Base-by-base conservation (phyloP, 768 basidiomycete species). In the Rhodosporidiobolus odoratus region DNA sequence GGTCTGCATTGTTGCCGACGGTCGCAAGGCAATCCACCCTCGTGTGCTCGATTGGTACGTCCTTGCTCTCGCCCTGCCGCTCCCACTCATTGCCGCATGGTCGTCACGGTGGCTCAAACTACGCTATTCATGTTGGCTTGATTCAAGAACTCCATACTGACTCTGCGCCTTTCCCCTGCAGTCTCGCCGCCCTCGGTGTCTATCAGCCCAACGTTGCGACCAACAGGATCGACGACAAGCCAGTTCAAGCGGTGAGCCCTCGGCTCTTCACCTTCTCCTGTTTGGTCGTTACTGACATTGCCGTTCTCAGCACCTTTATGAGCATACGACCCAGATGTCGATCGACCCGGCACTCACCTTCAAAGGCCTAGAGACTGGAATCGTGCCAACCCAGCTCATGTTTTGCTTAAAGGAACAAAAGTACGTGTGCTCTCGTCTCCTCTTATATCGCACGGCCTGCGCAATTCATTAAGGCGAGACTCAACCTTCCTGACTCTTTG, bases 341-440 rank as follows among this genome's bases (percentile, higher is more conserved):
- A 86, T 97, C 35, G 85, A 86, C 0, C 88, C 91, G 1, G 86
- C 87, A 12, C 84, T 91, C 80, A 91, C 91, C 78, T 87, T 89
- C 66, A 88, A 87, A 75, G 86, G 85, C 74, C 91, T 95, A 41
- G 90, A 92, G 77, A 85, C 87, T 35, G 90, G 91, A 19, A 92
- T 96, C 77, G 86, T 90, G 21, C 92, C 93, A 79, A 96, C 96
- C 77, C 81, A 97, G 54, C 89, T 94, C 54, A 87, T 98, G 40
- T 82, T 72, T 35, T 71, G 92, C 30, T 38, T 72, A 15, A 71
- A 75, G 57, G 74, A 75, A 53, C 50, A 68, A 30, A 82, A 95
- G 95, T 81, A 87, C 90, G 56, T 47, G 43, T 23, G 16, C 40
- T 9, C 12, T 25, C 41, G 2, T 17, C 21, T 45, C 43, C 32